phyloP scores from a whole-genome alignment of 129 eudicot species.

The Pulicaria dysenterica region DNA sequence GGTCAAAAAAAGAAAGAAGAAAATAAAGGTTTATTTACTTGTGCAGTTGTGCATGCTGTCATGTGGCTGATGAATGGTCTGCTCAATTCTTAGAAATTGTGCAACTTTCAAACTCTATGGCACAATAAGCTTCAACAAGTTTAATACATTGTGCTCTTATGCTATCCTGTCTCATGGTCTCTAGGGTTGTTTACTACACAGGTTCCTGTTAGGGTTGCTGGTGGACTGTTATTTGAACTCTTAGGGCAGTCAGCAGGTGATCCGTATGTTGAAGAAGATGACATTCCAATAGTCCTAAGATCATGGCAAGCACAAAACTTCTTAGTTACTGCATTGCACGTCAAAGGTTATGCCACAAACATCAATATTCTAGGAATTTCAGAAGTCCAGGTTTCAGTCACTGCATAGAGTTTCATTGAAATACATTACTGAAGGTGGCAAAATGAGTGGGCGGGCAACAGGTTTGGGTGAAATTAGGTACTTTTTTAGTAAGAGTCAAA shows the following conservation, averaged over 20 bases:
- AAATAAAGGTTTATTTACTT: too few species aligned
- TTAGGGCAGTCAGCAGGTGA: conserved; percentile 79
- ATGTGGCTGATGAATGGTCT: neutral
- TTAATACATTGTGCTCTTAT: conserved; percentile 4
- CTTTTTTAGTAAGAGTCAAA: neutral
- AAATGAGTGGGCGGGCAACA: neutral
- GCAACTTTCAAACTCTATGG: conserved; percentile 6
- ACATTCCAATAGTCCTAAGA: conserved; percentile 65
- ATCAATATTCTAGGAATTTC: conserved; percentile 62
- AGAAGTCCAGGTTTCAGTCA: conserved; percentile 65
- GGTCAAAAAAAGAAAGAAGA: too few species aligned
- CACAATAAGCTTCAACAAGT: conserved; percentile 1
- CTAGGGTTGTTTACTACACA: conserved; percentile 19
- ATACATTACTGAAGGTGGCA: neutral
- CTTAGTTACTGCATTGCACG: conserved; percentile 59
- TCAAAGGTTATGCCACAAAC: conserved; percentile 64
- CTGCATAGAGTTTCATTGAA: neutral
- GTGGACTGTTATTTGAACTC: conserved; percentile 67
- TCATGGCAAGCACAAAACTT: conserved; percentile 82
- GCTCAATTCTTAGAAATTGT: neutral
- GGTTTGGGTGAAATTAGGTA: neutral
- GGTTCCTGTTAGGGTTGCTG: conserved; percentile 82
- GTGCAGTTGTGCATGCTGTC: neutral
- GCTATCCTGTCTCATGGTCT: conserved; percentile 22
- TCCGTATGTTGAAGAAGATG: conserved; percentile 70